Base-by-base conservation (phyloP, 2,329 filamentous ascomycete genomes). In the Triangularia verruculosa region DNA sequence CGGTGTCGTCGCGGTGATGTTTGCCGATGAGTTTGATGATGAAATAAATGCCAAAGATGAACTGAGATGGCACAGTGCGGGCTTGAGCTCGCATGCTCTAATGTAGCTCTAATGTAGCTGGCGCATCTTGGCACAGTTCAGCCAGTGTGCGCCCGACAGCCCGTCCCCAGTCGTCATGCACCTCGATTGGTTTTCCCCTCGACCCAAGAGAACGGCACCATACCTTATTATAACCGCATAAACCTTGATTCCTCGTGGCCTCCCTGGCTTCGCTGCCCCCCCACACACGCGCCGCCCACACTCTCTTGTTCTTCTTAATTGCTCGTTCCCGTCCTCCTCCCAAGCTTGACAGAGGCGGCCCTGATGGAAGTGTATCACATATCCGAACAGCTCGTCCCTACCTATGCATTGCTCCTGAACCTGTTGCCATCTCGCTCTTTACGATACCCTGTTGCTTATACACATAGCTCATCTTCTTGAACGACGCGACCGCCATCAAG, bases 321-420 rank as follows among this genome's bases (percentile, higher is more conserved):
- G 52, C 9, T 30, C n/a, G 17, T 17, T 30, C 11, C 5, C 43
- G 20, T 27, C 43, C 57, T 47, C 30, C n/a, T 53, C 32, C 55
- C 32, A 39, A 34, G 28, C 55, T 39, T 25, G 30, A 17, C 57
- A 30, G 17, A 64, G 47, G 47, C 60, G 34, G 61, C 59, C 64
- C 68, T 67, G 64, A 70, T 68, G 66, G 68, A 66, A 67, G 43
- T 56, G 62, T 61, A 61, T 60, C 39, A 59, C 43, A 58, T 58
- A 65, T 61, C 63, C 64, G 22, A 64, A 63, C 43, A 65, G 61
- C 58, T 65, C 68, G 66, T 69, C 72, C 64, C 73, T 39, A 39
- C 34, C 3, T 4, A 39, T 15, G 34, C 34, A 39, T 39, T 39
- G 34, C 34, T 39, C 15, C 34, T 39, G 1, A 15, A 15, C 34